phyloP scores from a whole-genome alignment of 2,329 filamentous ascomycete species.

The Nannizzia gypsea region DNA sequence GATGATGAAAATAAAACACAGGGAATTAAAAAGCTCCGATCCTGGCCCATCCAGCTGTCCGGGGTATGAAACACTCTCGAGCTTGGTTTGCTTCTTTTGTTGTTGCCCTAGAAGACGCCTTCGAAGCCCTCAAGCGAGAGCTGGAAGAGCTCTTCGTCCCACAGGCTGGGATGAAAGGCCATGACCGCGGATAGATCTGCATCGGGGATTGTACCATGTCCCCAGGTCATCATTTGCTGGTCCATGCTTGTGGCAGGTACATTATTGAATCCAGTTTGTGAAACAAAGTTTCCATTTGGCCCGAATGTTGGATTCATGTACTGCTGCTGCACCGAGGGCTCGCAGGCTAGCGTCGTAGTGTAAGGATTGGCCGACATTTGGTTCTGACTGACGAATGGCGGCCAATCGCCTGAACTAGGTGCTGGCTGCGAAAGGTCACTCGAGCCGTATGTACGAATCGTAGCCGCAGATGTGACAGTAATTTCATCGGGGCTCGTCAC shows the following conservation, averaged over 20 bases:
- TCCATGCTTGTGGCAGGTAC: neutral
- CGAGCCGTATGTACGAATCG: neutral
- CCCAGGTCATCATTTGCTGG: conserved; percentile 2
- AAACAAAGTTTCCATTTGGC: neutral
- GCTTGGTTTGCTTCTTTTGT: neutral
- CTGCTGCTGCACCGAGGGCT: neutral
- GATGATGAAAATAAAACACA: neutral
- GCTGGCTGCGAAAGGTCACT: neutral
- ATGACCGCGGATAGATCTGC: conserved; percentile 8
- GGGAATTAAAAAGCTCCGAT: neutral
- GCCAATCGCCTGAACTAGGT: neutral
- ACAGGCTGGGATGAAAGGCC: conserved; percentile 12
- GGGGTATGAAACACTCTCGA: neutral
- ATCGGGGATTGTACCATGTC: conserved; percentile 1
- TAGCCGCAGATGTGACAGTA: neutral
- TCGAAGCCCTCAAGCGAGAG: neutral
- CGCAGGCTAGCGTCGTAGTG: neutral
- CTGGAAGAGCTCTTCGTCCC: conserved; percentile 11
- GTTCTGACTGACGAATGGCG: conserved; percentile 1
- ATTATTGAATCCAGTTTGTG: neutral
- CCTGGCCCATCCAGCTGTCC: neutral
- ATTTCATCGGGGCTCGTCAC: neutral
- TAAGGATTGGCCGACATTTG: neutral
- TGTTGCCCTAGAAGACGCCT: neutral
- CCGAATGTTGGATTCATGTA: neutral